These are phyloP conservation scores for Malus fusca DNA, from an alignment of 306 rosid species.

Conservation along the genomic window DNA sequence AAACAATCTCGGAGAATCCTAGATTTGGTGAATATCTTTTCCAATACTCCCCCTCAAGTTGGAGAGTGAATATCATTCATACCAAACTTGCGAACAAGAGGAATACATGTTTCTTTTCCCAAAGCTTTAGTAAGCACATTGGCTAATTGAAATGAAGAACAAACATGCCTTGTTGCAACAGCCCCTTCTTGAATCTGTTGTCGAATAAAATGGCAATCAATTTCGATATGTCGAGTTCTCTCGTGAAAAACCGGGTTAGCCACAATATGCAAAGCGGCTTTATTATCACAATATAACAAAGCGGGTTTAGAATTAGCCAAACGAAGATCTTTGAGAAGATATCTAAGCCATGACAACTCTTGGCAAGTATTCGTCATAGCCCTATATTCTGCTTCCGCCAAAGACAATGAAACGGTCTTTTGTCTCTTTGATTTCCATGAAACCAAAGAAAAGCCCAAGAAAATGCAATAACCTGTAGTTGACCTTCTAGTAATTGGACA, in stretches of 20 bases:
- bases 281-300: neutral
- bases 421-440: neutral
- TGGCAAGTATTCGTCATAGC: neutral
- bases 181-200: neutral
- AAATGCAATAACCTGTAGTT: neutral
- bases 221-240: neutral
- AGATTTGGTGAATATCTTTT: neutral
- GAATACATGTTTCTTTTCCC: neutral
- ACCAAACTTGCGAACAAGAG: neutral
- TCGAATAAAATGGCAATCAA: neutral
- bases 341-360: neutral
- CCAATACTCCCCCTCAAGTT: neutral
- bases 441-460: neutral
- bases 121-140: neutral
- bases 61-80: neutral
- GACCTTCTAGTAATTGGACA: neutral
- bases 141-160: neutral
- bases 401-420: neutral
- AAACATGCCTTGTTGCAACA: neutral
- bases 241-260: neutral
- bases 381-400: neutral
- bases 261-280: neutral
- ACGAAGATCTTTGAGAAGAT: neutral
- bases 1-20: no score
- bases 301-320: neutral